A percentile compares a stretch with the other conserved stretches of the same genome.
These are phyloP conservation scores for Graphilbum fragrans DNA, from an alignment of 2,329 filamentous ascomycete genomes.

Conservation along the genomic window DNA sequence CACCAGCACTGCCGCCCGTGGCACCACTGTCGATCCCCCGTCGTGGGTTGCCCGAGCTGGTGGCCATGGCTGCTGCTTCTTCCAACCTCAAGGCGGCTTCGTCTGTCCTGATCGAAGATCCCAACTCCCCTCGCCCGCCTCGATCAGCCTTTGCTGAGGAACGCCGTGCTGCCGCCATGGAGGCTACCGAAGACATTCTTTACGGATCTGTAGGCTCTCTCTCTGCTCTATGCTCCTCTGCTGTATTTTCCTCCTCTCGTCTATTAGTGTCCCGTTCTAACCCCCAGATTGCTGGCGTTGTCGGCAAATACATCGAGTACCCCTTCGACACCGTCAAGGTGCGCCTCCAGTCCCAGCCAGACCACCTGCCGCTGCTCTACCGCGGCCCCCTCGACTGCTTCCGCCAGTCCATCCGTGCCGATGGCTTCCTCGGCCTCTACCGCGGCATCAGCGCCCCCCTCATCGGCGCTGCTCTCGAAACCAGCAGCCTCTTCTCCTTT, in stretches of 20 bases:
- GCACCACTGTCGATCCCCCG: too few species aligned
- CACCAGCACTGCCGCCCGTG: too few species aligned
- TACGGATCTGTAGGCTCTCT: constrained; percentile 64
- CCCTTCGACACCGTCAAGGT: constrained; percentile 99
- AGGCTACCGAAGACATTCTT: constrained; percentile 73
- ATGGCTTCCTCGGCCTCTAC: constrained; percentile 76
- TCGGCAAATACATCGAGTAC: constrained; percentile 95
- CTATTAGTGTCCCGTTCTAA: neutral
- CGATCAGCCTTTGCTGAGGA: neutral
- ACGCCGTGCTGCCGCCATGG: constrained; percentile 33
- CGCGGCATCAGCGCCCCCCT: constrained; percentile 87
- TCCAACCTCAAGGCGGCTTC: neutral
- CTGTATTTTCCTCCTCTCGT: neutral
- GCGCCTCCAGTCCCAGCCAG: constrained; percentile 87
- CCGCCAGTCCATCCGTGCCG: constrained; percentile 65
- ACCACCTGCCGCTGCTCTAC: constrained; percentile 70
- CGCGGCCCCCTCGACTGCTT: constrained; percentile 88
- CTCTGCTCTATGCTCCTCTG: neutral
- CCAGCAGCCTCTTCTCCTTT: constrained; percentile 84
- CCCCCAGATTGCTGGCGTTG: constrained; percentile 61
- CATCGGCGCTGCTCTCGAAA: constrained; percentile 83
- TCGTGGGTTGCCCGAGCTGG: too few species aligned
- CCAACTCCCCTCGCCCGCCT: neutral
- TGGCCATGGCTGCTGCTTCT: neutral
- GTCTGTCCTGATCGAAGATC: neutral